Evolutionary conservation across 2,329 filamentous ascomycete species (phyloP), one percentile per base, ranked within the genome.

Genomic region (Domatiomyces catenatus): DNA sequence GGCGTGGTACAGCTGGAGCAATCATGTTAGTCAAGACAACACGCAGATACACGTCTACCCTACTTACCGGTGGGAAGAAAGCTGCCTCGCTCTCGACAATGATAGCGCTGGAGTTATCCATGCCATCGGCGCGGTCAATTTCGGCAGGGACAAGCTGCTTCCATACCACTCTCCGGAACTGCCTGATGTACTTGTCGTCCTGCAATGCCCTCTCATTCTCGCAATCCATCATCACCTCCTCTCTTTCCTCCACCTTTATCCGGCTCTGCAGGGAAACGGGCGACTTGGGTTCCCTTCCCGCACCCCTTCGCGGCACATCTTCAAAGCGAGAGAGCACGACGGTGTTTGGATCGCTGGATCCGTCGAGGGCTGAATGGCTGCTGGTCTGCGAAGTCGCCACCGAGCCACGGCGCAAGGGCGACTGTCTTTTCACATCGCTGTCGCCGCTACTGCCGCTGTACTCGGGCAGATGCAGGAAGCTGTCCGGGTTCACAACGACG

Each of bases 401-500:
- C 20, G 60, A 63, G 8, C 54, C 53, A 50, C 60, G 55, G 39
- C 59, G 59, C 44, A 59, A 51, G 45, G 54, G 55, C 44, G 56
- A 55, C 49, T 58, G 57, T 51, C 53, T 61, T 43, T 58, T 58
- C 50, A 56, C 60, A 18, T 67, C 63, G 6, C 54, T 52, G 24
- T 66, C 64, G 15, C 32, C 32, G 15, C 15, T 39, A 6, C 22
- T 24, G 28, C 67, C 64, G 54, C 63, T 65, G 59, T 76, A 76
- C 56, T 77, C 75, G 3, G 74, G 71, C 7, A 74, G 61, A 26
- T 68, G 64, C 22, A 67, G 65, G 58, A 80, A 79, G 60, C 73
- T 78, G 15, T 71, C 67, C 4, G 71, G 75, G 42, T 75, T 75
- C 50, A 73, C 69, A 18, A 79, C 65, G 18, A 79, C 73, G 59